Evolutionary conservation across 305 asterid genomes (phyloP), one percentile per base, ranked within the genome.

Genomic region (Withania somnifera): DNA sequence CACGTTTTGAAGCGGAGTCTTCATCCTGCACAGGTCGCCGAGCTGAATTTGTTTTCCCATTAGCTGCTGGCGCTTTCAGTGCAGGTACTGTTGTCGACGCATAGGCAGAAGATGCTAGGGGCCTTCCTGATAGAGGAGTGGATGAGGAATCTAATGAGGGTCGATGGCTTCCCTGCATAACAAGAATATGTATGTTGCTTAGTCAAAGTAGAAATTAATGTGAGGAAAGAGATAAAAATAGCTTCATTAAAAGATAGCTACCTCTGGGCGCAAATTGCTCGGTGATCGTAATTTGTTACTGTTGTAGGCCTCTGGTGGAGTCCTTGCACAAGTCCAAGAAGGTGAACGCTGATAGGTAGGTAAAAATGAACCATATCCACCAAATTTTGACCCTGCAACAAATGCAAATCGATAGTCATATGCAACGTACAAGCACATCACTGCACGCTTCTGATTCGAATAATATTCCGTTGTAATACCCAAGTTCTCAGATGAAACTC

Each of bases 281-380:
- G 91, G 92, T 82, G 97, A 91, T 85, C 68, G 87, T 78, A 89
- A 86, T 38, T 82, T 81, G 68, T 85, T 90, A 20, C 80, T 75
- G 86, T 83, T 88, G 84, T 24, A 82, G 82, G 81, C 89, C 83
- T 91, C 92, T 0, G 89, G 85, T 34, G 97, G 90, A 87, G 91
- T 89, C 89, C 69, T 90, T 57, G 93, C 78, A 80, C 85, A 93
- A 69, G 97, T 84, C 92, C 87, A 85, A 69, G 93, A 88, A 69
- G 98, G 98, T 47, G 98, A 92, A 40, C 97, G 92, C 87, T 91
- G 97, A 88, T 93, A 85, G 69, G 97, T 84, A 79, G 98, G 99
- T 80, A 97, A 90, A 88, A 97, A 97, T 10, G 99, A 95, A 87
- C 99, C 99, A 77, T 95, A 97, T 75, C 94, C 97, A 24, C 98